Conservation (phyloP, 2,329 filamentous ascomycete species). For the Scedosporium boydii region DNA sequence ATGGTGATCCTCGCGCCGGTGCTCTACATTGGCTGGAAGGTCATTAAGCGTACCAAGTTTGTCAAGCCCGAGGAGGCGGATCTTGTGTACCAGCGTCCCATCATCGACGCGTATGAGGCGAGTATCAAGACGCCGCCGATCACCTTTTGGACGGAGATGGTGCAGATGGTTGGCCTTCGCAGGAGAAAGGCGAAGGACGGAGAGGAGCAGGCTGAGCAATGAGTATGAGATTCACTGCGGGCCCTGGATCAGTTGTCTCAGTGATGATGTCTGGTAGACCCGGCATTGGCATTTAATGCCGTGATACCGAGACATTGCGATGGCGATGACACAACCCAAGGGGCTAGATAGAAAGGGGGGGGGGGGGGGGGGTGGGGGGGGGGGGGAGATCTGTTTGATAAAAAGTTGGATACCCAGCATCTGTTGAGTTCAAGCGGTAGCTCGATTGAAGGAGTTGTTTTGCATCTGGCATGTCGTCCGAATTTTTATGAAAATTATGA, state of each 20-base stretch:
- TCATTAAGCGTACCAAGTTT: constrained; percentile 48
- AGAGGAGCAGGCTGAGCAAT: constrained; percentile 13
- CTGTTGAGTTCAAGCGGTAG: background rate
- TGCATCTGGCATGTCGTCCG: background rate
- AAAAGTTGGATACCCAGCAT: background rate
- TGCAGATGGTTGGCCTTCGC: constrained; percentile 31
- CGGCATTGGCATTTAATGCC: background rate
- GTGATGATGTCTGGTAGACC: background rate
- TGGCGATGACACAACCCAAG: too few relatives aligned
- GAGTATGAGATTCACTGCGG: background rate
- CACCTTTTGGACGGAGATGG: constrained; percentile 47
- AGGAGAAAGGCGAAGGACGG: constrained; percentile 14
- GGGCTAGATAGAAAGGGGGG: too few relatives aligned
- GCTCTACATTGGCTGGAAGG: constrained; percentile 52
- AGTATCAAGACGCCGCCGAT: constrained; percentile 36
- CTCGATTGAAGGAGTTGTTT: background rate
- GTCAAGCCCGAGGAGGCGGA: constrained; percentile 45
- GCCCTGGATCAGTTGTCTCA: background rate
- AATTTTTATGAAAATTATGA: background rate
- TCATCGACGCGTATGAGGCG: constrained; percentile 48
- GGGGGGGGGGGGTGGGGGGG: background rate
- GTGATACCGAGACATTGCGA: too few relatives aligned
- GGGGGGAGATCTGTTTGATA: background rate
- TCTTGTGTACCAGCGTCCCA: constrained; percentile 49
- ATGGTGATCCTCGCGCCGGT: constrained; percentile 45